Evolutionary conservation across 176 grass and related monocot genomes (phyloP), one percentile per base, ranked within the genome.

Genomic region (Avena atlantica): DNA sequence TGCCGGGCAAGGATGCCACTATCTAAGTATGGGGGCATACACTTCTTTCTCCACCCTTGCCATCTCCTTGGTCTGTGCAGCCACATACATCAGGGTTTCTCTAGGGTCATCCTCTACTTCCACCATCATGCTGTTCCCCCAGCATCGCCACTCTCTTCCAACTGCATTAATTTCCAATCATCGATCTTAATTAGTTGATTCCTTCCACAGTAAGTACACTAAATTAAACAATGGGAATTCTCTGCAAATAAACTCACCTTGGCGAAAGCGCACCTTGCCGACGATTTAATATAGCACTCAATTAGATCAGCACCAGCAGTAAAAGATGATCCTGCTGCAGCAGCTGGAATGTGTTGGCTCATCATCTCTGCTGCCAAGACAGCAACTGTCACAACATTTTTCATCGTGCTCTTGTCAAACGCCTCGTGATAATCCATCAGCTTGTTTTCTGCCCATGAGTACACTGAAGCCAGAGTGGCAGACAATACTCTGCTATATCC

Each of bases 41-140:
- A 37, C 52, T 24, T 89, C 89, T 45, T 87, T 89, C 86, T 95
- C 89, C 79, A 89, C 62, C 66, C 90, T 71, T 4, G 84, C 89
- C 80, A 93, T 42, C 1, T 91, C 88, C 86, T 90, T 90, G 6
- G 85, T 92, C 82, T 86, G 77, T 65, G 81, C 80, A 9, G 87
- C 80, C 40, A 92, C 72, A 45, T 93, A 74, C 85, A 88, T 86
- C 40, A 93, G 53, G 6, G 70, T 68, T 62, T 96, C 89, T 45
- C 86, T 80, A 14, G 91, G 94, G 60, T 96, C 94, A 84, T 96
- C 91, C 4, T 96, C 94, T 68, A 93, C 91, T 79, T 93, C 91
- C 45, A 96, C 94, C 13, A 96, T 81, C 91, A 93, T 96, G 87
- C 84, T 96, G 76, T 21, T 73, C 20, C 20, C 19, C 70, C 40